Conservation (phyloP, 2,329 filamentous ascomycete genomes). For the Dothideomycetidae sp. region DNA sequence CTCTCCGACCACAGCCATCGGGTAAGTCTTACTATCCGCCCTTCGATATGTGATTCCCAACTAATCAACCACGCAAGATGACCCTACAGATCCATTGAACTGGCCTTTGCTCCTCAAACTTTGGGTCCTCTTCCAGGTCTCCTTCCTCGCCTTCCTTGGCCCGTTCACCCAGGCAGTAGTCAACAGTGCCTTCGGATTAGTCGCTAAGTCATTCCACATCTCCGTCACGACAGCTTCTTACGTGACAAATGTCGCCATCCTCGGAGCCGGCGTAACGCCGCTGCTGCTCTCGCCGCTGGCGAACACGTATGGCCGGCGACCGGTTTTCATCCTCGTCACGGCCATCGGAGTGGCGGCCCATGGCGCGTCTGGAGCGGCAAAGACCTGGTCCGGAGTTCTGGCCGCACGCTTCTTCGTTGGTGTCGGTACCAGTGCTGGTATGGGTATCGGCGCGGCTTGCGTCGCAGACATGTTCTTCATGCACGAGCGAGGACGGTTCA, state of each 20-base stretch:
- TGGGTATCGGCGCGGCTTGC: slow-evolving; percentile 12
- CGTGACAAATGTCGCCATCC: slow-evolving; percentile 22
- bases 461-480: slow-evolving; percentile 14
- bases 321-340: slow-evolving; percentile 21
- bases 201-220: slow-evolving; percentile 9
- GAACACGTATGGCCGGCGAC: slow-evolving; percentile 24
- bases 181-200: slow-evolving; percentile 8
- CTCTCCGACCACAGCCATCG: slow-evolving; percentile 7
- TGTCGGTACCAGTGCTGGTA: slow-evolving; percentile 11
- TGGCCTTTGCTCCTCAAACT: slow-evolving; percentile 9
- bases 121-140: slow-evolving; percentile 9
- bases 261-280: slow-evolving; percentile 23
- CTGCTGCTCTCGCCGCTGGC: slow-evolving; percentile 21
- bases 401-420: slow-evolving; percentile 12
- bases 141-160: slow-evolving; percentile 11
- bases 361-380: slow-evolving; percentile 9
- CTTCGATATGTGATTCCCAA: no score
- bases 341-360: slow-evolving; percentile 20
- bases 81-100: slow-evolving; percentile 8
- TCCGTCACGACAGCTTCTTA: slow-evolving; percentile 9
- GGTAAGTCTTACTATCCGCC: background rate
- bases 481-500: slow-evolving; percentile 13
- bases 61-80: background rate
- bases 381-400: slow-evolving; percentile 10
- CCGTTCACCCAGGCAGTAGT: slow-evolving; percentile 11